Percentiles rank a stretch among this genome's conserved stretches.
phyloP scores from a whole-genome alignment of 495 filamentous ascomycete species.

The Bathelium albidoporum region DNA sequence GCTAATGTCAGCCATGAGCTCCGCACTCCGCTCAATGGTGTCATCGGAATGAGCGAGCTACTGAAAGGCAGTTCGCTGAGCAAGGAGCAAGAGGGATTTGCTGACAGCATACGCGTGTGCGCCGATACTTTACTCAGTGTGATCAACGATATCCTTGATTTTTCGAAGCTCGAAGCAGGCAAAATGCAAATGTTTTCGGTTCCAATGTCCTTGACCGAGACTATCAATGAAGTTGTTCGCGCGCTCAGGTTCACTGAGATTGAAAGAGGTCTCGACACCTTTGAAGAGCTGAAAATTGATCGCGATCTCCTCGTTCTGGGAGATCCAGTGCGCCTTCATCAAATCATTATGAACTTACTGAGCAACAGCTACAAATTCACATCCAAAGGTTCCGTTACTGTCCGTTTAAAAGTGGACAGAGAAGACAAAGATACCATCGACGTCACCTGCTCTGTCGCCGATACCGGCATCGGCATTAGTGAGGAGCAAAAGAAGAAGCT shows the following conservation, averaged over 20 bases:
- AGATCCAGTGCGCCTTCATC: slow-evolving; percentile 81
- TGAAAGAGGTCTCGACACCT: slow-evolving; percentile 65
- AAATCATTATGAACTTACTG: slow-evolving; percentile 87
- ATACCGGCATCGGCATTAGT: slow-evolving; percentile 84
- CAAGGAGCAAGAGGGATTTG: slow-evolving; percentile 77
- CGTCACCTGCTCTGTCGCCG: slow-evolving; percentile 74
- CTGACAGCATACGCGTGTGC: slow-evolving; percentile 85
- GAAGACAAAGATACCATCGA: slow-evolving; percentile 60
- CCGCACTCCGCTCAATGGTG: slow-evolving; percentile 20
- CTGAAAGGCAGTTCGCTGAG: slow-evolving; percentile 67
- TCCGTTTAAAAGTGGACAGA: slow-evolving; percentile 56
- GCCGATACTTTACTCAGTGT: slow-evolving; percentile 84
- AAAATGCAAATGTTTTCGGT: slow-evolving; percentile 91
- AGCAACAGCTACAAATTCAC: slow-evolving; percentile 95
- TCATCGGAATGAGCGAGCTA: slow-evolving; percentile 63
- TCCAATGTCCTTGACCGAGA: slow-evolving; percentile 73
- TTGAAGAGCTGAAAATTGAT: slow-evolving; percentile 57
- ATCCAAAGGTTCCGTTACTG: slow-evolving; percentile 71
- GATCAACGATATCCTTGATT: slow-evolving; percentile 92
- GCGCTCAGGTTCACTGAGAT: slow-evolving; percentile 76
- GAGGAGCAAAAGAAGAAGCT: slow-evolving; percentile 70
- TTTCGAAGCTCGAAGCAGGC: slow-evolving; percentile 86
- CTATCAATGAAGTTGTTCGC: slow-evolving; percentile 76
- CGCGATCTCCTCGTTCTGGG: slow-evolving; percentile 73
- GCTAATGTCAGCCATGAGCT: slow-evolving; percentile 63